These are phyloP conservation scores for Geotrichum phurueaensis DNA, from an alignment of 1,139 yeast species.

Conservation along the genomic window DNA sequence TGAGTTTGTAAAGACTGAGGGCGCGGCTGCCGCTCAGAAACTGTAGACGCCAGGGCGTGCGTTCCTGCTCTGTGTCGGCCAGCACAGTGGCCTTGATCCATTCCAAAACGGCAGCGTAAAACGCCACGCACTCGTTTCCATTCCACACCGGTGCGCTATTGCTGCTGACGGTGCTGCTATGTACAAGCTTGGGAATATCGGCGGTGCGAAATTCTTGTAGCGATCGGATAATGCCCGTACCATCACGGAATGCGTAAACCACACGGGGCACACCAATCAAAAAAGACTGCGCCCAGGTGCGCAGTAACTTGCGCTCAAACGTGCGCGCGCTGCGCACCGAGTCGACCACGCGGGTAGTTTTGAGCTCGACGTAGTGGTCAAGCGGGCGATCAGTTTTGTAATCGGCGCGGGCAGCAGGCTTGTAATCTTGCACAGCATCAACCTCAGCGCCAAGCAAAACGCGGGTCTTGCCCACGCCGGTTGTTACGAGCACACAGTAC, in stretches of 20 bases:
- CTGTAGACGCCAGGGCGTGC: constrained; percentile 43
- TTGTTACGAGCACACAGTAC: constrained; percentile 67
- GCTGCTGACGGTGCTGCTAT: constrained; percentile 30
- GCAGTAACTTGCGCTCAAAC: constrained; percentile 68
- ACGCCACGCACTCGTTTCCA: constrained; percentile 72
- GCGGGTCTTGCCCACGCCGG: constrained; percentile 73
- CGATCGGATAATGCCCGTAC: constrained; percentile 51
- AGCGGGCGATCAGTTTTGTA: constrained; percentile 29
- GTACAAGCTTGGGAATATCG: constrained; percentile 61
- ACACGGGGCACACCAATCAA: constrained; percentile 73
- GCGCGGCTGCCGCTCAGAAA: constrained; percentile 40
- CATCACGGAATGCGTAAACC: constrained; percentile 83
- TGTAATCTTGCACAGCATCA: constrained; percentile 80
- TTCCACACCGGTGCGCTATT: constrained; percentile 39
- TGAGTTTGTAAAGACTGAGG: constrained; percentile 39
- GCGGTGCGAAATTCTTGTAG: constrained; percentile 76
- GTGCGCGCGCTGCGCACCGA: constrained; percentile 47
- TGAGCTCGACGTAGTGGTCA: constrained; percentile 75
- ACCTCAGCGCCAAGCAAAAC: constrained; percentile 83
- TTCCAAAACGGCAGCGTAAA: constrained; percentile 78
- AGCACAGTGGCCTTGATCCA: constrained; percentile 49
- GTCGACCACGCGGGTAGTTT: constrained; percentile 57
- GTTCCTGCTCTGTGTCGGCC: constrained; percentile 48
- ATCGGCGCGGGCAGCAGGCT: constrained; percentile 39
- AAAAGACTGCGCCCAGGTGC: constrained; percentile 92